Conservation (phyloP, 108 stramenopile species). For the Nitzschia sp. region DNA sequence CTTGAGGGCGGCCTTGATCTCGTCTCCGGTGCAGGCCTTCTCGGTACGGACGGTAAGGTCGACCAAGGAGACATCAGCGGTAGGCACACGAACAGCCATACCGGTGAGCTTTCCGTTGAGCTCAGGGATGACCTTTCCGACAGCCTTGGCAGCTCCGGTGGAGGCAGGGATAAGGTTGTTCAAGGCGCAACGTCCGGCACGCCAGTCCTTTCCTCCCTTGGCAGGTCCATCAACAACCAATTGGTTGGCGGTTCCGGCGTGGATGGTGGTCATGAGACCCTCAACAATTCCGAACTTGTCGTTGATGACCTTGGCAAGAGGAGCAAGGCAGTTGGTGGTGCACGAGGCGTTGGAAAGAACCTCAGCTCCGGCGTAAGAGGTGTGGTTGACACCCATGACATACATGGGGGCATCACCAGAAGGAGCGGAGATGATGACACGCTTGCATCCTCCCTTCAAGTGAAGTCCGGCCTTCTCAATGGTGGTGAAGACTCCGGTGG, state of each 20-base stretch:
- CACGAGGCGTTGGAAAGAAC: constrained; percentile 98
- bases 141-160: constrained; percentile 95
- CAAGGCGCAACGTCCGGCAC: constrained; percentile 71
- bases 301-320: constrained; percentile 96
- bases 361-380: constrained; percentile 67
- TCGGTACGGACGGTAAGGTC: constrained; percentile 91
- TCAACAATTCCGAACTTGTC: constrained; percentile 95
- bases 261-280: constrained; percentile 99
- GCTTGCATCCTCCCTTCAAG: constrained; percentile 93
- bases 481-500: constrained; percentile 95
- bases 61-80: constrained; percentile 94
- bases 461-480: constrained; percentile 85
- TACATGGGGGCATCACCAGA: constrained; percentile 97
- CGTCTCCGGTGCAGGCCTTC: constrained; percentile 86
- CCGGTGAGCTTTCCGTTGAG: constrained; percentile 84
- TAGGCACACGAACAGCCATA: constrained; percentile 91
- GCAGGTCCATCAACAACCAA: constrained; percentile 95
- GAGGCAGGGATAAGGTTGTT: constrained; percentile 91
- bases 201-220: constrained; percentile 90
- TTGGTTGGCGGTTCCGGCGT: constrained; percentile 97
- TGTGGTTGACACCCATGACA: constrained; percentile 98
- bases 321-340: constrained; percentile 99
- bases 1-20: constrained; percentile 91
- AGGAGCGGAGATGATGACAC: constrained; percentile 94
- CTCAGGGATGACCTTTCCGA: constrained; percentile 89